Base-by-base conservation (phyloP, 306 rosid species). In the Astragalus membranaceus region DNA sequence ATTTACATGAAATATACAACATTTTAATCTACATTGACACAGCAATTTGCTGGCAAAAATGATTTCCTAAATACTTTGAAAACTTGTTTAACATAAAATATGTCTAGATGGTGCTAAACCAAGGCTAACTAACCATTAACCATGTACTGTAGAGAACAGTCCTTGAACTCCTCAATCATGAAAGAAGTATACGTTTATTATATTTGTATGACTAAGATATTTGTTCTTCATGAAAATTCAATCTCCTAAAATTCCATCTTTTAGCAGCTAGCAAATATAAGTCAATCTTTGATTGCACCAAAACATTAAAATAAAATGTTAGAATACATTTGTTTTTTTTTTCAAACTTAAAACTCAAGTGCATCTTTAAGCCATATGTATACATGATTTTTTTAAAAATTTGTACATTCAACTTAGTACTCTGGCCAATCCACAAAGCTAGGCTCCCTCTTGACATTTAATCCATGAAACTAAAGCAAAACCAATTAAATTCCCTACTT, bases 71-170 rank as follows among this genome's bases (percentile, higher is more conserved):
- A 62, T 54, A 7, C 15, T 61, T 39, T 32, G 7, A 57, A 59
- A 79, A 73, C 74, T 39, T 36, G 67, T 36, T 37, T 54, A 41
- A 26, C 32, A 63, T 11, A 57, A 74, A 35, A 55, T 32, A 70
- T 70, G 53, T 33, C 41, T 44, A 47, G 56, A 53, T 16, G 71
- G 39, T 49, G 44, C 33, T 6, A 6, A 43, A 66, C 67, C 63
- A 20, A 36, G 48, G 55, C 23, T 20, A 20, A 20, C 36, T 52
- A 32, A 48, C 69, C 62, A 56, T 36, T 41, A 41, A 37, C 60
- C 69, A 57, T 8, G 23, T 48, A 58, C 47, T 37, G 29, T 26
- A 29, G 69, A 46, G 72, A 36, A 48, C 64, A 36, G 17, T 33
- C 5, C 15, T 64, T 74, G 62, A 64, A 64, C 30, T 20, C 51